Percentiles rank a stretch among this genome's conserved stretches.
Conservation (phyloP, 2,329 filamentous ascomycete species). For the Hymenoscyphus scutula region DNA sequence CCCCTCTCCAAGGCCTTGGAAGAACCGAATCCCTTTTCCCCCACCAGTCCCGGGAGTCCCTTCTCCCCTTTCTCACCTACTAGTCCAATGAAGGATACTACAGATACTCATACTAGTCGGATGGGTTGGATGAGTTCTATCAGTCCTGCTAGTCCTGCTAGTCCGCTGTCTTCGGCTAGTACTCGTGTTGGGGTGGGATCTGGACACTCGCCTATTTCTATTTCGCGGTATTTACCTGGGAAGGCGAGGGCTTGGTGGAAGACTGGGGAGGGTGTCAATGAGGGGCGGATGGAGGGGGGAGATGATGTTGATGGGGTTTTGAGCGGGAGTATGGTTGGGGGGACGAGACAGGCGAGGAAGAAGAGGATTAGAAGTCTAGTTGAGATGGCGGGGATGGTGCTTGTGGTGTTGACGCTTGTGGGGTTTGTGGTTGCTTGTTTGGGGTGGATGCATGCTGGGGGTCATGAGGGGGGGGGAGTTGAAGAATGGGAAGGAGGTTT, state of each 20-base stretch:
- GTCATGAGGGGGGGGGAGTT: no score
- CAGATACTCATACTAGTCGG: no score
- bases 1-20: conserved; percentile 1
- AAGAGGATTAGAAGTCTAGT: conserved; percentile 1
- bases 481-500: background rate
- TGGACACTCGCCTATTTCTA: background rate
- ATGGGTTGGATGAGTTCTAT: no score
- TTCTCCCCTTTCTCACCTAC: no score
- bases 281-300: background rate
- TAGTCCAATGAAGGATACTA: no score
- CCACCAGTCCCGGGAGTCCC: background rate
- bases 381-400: conserved; percentile 13
- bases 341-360: background rate
- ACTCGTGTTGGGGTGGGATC: conserved; percentile 9
- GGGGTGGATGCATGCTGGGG: conserved; percentile 19
- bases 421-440: conserved; percentile 26
- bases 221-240: background rate
- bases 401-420: conserved; percentile 9
- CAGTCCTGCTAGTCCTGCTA: no score
- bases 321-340: background rate
- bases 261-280: background rate
- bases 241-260: background rate
- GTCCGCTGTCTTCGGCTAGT: conserved; percentile 10
- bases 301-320: background rate
- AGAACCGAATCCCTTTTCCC: background rate